Evolutionary conservation across 1,284 basidiomycete species (phyloP), one percentile per base, ranked within the genome.

Genomic region (Cutaneotrichosporon cyanovorans): DNA sequence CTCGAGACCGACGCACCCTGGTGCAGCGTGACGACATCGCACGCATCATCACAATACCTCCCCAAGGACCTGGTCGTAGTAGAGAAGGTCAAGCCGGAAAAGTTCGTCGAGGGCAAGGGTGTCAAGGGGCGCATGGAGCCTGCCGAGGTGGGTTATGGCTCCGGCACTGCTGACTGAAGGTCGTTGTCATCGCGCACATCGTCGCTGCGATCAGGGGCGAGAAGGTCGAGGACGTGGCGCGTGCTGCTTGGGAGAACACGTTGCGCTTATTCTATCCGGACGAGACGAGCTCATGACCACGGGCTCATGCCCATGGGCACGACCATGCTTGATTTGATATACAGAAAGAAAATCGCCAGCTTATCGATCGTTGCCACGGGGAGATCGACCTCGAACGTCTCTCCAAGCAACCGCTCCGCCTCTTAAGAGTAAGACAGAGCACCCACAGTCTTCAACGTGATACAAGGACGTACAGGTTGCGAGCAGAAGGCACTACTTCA

Each of bases 81-180:
- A 63, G 76, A 11, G 75, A 77, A 59, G 45, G 62, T 68, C 20
- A 83, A 83, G 60, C 79, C 84, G 10, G 86, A 91, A 56, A 78
- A 78, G 6, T 85, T 82, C 62, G 74, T 75, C 5, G 60, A 65
- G 10, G 83, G 81, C 1, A 77, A 77, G 56, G 75, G 81, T 1
- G 82, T 90, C 38, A 91, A 92, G 66, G 84, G 86, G 0, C 74
- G 89, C 16, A 88, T 87, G 60, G 90, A 92, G 62, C 87, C 89
- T 1, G 77, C 74, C 16, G 75, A 81, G 37, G 65, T 69, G 45
- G 53, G 62, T 52, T 12, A 8, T 22, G 5, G 15, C 2, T 5
- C 8, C 38, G 45, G 20, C 37, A 15, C 20, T 32, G 51, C 35
- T 43, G 25, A 40, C 41, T 16, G 6, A 25, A 65, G 3, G 78